Evolutionary conservation across 2,329 filamentous ascomycete species (phyloP).

Genomic region (Sporothrix mexicana): DNA sequence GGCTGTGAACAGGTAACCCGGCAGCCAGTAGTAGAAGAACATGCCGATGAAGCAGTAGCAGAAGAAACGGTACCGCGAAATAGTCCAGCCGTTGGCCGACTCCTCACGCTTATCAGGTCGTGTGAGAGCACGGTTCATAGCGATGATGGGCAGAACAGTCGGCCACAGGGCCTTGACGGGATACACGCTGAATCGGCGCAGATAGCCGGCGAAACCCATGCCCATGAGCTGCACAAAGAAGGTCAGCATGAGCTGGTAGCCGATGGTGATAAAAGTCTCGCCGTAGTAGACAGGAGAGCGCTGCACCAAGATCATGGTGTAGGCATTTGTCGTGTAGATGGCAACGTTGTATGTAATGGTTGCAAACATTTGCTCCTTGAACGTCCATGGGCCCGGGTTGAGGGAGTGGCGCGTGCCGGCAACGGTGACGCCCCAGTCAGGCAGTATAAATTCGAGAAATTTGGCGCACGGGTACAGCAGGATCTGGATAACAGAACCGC

Average conservation of each 20-base stretch:
- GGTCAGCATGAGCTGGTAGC: constrained; percentile 50
- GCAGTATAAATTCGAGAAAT: constrained; percentile 51
- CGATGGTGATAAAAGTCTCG: constrained; percentile 49
- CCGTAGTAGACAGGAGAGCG: constrained; percentile 50
- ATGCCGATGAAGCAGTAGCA: constrained; percentile 48
- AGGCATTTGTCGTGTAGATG: constrained; percentile 46
- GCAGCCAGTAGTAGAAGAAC: constrained; percentile 57
- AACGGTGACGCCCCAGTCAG: constrained; percentile 53
- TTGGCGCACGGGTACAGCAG: constrained; percentile 55
- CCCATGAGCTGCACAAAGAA: constrained; percentile 52
- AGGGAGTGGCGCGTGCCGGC: constrained; percentile 48
- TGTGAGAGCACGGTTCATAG: constrained; percentile 46
- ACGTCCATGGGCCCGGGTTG: constrained; percentile 51
- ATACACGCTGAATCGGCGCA: constrained; percentile 49
- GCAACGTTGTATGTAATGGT: constrained; percentile 50
- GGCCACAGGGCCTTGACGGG: constrained; percentile 52
- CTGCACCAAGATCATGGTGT: constrained; percentile 47
- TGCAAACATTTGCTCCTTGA: constrained; percentile 52
- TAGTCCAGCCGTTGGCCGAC: constrained; percentile 51
- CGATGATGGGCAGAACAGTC: constrained; percentile 47
- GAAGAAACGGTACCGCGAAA: constrained; percentile 54
- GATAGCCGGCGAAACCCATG: constrained; percentile 51
- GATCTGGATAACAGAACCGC: constrained; percentile 51
- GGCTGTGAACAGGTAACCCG: constrained; percentile 53
- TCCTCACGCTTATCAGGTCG: constrained; percentile 47